phyloP scores from a whole-genome alignment of 208 protist genomes.

The Acanthamoeba polyphaga region DNA sequence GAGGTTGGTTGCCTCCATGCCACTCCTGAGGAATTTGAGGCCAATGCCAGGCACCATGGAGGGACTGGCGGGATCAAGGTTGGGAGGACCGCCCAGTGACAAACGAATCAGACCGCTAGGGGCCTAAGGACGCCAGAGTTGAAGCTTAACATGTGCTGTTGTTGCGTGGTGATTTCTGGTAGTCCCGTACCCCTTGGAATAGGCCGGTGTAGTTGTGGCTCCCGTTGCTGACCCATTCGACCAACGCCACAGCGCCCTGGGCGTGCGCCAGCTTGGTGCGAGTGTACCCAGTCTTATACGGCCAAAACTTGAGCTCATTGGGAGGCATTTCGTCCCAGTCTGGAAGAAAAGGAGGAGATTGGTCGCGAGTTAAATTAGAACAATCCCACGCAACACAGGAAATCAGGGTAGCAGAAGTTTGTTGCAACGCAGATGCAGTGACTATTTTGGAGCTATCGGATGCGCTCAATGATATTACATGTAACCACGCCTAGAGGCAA shows the following conservation, averaged over 20 bases:
- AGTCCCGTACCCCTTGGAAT: background rate
- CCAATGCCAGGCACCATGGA: background rate
- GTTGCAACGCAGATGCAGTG: background rate
- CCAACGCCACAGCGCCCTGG: background rate
- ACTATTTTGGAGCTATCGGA: too few species aligned
- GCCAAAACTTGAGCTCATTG: slow-evolving; percentile 31
- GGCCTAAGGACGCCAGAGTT: background rate
- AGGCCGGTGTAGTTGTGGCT: slow-evolving; percentile 51
- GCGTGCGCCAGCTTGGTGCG: slow-evolving; percentile 14
- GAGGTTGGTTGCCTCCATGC: background rate
- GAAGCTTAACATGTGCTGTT: background rate
- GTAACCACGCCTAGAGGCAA: too few species aligned
- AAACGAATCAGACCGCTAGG: slow-evolving; percentile 5
- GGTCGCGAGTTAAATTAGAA: too few species aligned
- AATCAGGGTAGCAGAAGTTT: background rate
- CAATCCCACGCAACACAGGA: too few species aligned
- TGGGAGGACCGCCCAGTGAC: background rate
- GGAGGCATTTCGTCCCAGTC: background rate
- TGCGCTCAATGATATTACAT: background rate
- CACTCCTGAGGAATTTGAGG: slow-evolving; percentile 34
- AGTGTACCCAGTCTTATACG: background rate
- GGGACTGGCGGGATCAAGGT: background rate
- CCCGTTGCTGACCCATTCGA: background rate
- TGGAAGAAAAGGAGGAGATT: background rate
- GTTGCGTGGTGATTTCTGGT: background rate